These are phyloP conservation scores for Penicillium polonicum DNA, from an alignment of 2,329 filamentous ascomycete species.

Conservation along the genomic window DNA sequence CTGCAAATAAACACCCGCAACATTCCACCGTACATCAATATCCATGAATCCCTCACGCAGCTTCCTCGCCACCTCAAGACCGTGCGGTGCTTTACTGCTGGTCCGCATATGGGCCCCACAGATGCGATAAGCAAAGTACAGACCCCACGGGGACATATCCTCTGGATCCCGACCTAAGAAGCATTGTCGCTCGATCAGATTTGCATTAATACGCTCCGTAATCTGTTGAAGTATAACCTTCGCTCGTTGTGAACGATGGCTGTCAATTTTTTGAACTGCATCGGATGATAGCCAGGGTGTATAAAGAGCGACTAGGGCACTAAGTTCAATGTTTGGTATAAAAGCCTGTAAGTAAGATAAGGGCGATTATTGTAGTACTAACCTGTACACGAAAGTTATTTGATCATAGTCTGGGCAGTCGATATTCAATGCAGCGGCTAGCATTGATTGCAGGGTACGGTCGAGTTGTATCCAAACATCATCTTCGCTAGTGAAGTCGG, in stretches of 20 bases:
- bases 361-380: neutral
- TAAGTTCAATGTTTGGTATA: neutral
- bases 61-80: neutral
- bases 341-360: no score
- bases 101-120: slow-evolving; percentile 12
- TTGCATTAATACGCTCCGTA: slow-evolving; percentile 9
- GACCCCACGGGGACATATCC: slow-evolving; percentile 23
- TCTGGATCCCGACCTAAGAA: slow-evolving; percentile 21
- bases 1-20: slow-evolving; percentile 17
- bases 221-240: neutral
- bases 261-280: neutral
- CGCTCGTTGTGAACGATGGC: neutral
- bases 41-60: slow-evolving; percentile 11
- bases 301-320: neutral
- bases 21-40: slow-evolving; percentile 18
- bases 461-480: slow-evolving; percentile 16
- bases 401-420: slow-evolving; percentile 21
- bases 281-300: neutral
- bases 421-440: slow-evolving; percentile 19
- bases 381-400: slow-evolving; percentile 28
- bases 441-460: slow-evolving; percentile 23
- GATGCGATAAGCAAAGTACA: slow-evolving; percentile 26
- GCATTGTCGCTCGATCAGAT: slow-evolving; percentile 19
- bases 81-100: neutral
- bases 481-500: neutral